These are phyloP conservation scores for Tuber melanosporum DNA, from an alignment of 495 filamentous ascomycete genomes.

Conservation along the genomic window DNA sequence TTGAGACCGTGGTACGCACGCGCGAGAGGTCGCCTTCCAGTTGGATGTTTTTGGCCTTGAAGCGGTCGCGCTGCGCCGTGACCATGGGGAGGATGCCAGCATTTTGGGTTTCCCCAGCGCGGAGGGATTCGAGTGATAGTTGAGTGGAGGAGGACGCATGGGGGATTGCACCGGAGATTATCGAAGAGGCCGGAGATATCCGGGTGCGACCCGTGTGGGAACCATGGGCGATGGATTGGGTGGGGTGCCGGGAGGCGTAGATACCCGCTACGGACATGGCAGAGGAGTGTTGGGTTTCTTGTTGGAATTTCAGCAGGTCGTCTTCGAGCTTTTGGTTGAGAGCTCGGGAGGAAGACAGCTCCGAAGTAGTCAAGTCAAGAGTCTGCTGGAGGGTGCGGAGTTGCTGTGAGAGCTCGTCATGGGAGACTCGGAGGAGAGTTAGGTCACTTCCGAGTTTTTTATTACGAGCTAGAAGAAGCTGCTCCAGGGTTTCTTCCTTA, in stretches of 20 bases:
- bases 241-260: slow-evolving; percentile 70
- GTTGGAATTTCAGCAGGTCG: slow-evolving; percentile 79
- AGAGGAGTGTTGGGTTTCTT: slow-evolving; percentile 71
- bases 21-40: slow-evolving; percentile 87
- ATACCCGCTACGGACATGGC: slow-evolving; percentile 90
- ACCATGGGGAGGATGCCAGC: slow-evolving; percentile 96
- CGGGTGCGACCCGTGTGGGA: slow-evolving; percentile 56
- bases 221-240: slow-evolving; percentile 58
- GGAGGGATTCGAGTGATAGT: slow-evolving; percentile 61
- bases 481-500: slow-evolving; percentile 78
- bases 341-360: slow-evolving; percentile 75
- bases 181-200: slow-evolving; percentile 91
- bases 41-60: slow-evolving; percentile 91
- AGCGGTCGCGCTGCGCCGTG: slow-evolving; percentile 92
- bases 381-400: slow-evolving; percentile 76
- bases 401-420: slow-evolving; percentile 79
- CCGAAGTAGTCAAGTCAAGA: slow-evolving; percentile 71
- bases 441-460: slow-evolving; percentile 93
- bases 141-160: slow-evolving; percentile 49
- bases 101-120: slow-evolving; percentile 48
- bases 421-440: slow-evolving; percentile 84
- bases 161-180: slow-evolving; percentile 90
- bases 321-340: slow-evolving; percentile 86
- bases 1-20: slow-evolving; percentile 69
- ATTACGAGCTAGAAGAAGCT: slow-evolving; percentile 83